Evolutionary conservation across 352 stramenopile genomes (phyloP).

Genomic region (Albugo candida): DNA sequence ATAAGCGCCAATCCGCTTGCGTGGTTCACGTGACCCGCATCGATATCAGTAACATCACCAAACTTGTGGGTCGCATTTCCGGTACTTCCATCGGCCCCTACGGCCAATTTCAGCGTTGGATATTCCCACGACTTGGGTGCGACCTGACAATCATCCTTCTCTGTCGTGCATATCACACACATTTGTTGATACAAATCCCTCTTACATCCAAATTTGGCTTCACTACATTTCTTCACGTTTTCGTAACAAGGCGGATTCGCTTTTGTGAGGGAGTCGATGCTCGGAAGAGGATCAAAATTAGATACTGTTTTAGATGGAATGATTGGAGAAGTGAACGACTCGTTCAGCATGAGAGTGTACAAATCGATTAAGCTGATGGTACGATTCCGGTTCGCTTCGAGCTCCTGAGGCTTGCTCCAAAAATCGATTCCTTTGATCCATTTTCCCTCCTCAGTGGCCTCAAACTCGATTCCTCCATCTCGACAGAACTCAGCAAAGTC

Average conservation of each 20-base stretch:
- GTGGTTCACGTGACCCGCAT: too few species aligned
- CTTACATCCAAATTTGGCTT: constrained; percentile 21
- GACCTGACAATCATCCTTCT: constrained; percentile 15
- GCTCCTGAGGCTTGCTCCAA: constrained; percentile 30
- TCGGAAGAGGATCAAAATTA: constrained; percentile 28
- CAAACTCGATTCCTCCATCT: constrained; percentile 24
- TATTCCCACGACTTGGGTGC: constrained; percentile 4
- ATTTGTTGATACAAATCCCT: constrained; percentile 40
- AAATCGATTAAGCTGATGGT: constrained; percentile 20
- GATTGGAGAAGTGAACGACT: constrained; percentile 10
- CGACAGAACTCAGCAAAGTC: constrained; percentile 28
- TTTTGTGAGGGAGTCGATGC: constrained; percentile 14
- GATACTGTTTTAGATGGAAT: constrained; percentile 9
- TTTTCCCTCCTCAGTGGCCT: constrained; percentile 17
- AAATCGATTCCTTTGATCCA: constrained; percentile 27
- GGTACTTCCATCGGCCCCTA: too few species aligned
- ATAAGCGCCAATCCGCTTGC: too few species aligned
- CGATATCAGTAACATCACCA: too few species aligned
- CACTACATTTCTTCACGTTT: constrained; percentile 32
- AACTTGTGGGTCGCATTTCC: too few species aligned
- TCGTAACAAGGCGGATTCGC: constrained; percentile 49
- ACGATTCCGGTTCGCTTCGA: constrained; percentile 22
- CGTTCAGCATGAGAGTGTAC: constrained; percentile 19
- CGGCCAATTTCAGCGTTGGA: too few species aligned
- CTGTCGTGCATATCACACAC: constrained; percentile 23